These are phyloP conservation scores for Cladophialophora immunda DNA, from an alignment of 2,329 filamentous ascomycete genomes.

Conservation along the genomic window DNA sequence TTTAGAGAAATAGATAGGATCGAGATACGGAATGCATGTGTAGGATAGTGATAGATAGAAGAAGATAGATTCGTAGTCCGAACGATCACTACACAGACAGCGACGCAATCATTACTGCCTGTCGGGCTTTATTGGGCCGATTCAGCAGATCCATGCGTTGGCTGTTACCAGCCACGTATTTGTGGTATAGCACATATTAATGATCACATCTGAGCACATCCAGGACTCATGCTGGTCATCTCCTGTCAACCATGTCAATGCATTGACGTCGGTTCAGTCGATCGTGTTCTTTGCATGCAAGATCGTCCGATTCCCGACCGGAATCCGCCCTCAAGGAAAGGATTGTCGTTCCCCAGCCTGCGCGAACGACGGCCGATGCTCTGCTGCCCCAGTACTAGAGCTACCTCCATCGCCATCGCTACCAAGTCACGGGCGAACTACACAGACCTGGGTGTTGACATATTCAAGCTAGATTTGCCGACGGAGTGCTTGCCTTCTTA, in stretches of 20 bases:
- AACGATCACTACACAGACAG: too few relatives aligned
- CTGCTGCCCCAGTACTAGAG: not conserved
- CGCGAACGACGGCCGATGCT: not conserved
- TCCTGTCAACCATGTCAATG: not conserved
- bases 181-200: not conserved
- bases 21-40: not conserved
- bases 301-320: constrained; percentile 2
- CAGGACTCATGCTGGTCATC: not conserved
- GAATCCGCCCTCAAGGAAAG: not conserved
- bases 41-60: not conserved
- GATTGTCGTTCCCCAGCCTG: not conserved
- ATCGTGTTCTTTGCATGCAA: not conserved
- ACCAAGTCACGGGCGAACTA: not conserved
- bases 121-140: not conserved
- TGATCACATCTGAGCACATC: not conserved
- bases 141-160: not conserved
- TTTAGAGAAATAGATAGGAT: not conserved
- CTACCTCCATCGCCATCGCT: not conserved
- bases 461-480: not conserved
- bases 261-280: not conserved
- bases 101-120: too few relatives aligned
- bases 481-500: not conserved
- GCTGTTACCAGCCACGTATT: not conserved
- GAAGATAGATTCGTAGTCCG: not conserved
- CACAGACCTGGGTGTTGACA: not conserved